Evolutionary conservation across 1,284 basidiomycete genomes (phyloP).

Genomic region (Macrocystidia cucumis): DNA sequence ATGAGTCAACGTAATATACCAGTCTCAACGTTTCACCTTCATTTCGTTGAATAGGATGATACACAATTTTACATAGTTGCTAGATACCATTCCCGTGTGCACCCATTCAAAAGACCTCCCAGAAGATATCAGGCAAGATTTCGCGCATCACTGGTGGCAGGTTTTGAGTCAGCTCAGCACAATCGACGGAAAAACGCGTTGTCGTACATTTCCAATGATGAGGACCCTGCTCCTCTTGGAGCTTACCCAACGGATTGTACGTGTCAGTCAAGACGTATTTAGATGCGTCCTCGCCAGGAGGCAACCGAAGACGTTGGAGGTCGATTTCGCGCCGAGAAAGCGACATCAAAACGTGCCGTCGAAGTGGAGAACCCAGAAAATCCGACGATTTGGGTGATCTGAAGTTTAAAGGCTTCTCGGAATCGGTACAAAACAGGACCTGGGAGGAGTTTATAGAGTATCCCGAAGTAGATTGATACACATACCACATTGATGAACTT

Average conservation of each 20-base stretch:
- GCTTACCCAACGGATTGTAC: conserved; percentile 49
- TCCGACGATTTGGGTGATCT: conserved; percentile 46
- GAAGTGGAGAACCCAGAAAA: conserved; percentile 61
- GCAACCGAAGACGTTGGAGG: conserved; percentile 36
- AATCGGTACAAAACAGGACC: conserved; percentile 77
- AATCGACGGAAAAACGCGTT: conserved; percentile 1
- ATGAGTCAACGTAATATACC: too few relatives aligned
- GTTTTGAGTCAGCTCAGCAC: neutral
- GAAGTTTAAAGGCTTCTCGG: conserved; percentile 54
- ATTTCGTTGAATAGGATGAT: too few relatives aligned
- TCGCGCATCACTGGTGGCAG: conserved; percentile 44
- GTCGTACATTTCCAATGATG: conserved; percentile 74
- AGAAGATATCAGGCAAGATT: conserved; percentile 48
- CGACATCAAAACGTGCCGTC: conserved; percentile 40
- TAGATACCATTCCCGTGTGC: conserved; percentile 1
- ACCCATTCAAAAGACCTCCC: conserved; percentile 48
- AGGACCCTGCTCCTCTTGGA: conserved; percentile 52
- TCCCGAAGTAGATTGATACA: conserved; percentile 1
- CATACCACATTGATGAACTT: conserved; percentile 72
- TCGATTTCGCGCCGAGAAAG: conserved; percentile 48
- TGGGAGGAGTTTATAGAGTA: conserved; percentile 18
- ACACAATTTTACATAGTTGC: neutral
- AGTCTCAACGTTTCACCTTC: too few relatives aligned
- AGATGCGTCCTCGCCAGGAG: conserved; percentile 25
- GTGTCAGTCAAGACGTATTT: conserved; percentile 50